Evolutionary conservation across 495 filamentous ascomycete genomes (phyloP), one percentile per base, ranked within the genome.

Genomic region (Aspergillus funiculosus): DNA sequence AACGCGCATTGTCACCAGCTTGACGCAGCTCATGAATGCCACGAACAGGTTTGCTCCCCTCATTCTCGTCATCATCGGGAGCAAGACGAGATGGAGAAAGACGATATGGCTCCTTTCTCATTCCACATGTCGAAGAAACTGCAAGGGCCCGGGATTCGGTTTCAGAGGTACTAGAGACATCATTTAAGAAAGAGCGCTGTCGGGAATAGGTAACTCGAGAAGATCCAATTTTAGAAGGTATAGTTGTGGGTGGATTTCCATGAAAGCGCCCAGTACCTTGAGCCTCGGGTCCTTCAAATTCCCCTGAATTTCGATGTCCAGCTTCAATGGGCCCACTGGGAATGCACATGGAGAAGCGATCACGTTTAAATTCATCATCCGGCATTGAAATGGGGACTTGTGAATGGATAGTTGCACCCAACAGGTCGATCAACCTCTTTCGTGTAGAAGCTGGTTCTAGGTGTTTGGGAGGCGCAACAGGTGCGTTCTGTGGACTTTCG

Each of bases 21-120:
- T 88, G 85, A 50, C 89, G 77, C 31, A 98, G 72, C 60, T 98
- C 92, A 57, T 97, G 89, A 25, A 96, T 85, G 50, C 82, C 92
- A 37, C 84, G 79, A 46, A 95, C 82, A 39, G 77, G 68, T 10
- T 72, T 75, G 31, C 73, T 68, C 19, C 74, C 75, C 20, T 72
- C 58, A 21, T 63, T 66, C 4, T 75, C 73, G 10, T 76, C 73
- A n/a, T 82, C 79, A 21, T 43, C 46, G 17, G 32, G 11, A 24
- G 31, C 6, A 15, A 32, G 30, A 9, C 5, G 20, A 9, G 36
- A 30, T 10, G 15, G 11, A 43, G 3, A n/a, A 13, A 25, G 2
- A 31, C n/a, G 7, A 36, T 6, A 14, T 5, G 10, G 13, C 8
- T 34, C 32, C 20, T 14, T 26, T 11, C 13, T 14, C 2, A 8